phyloP scores from a whole-genome alignment of 176 grass and related monocot genomes.

The Thinopyrum elongatum region DNA sequence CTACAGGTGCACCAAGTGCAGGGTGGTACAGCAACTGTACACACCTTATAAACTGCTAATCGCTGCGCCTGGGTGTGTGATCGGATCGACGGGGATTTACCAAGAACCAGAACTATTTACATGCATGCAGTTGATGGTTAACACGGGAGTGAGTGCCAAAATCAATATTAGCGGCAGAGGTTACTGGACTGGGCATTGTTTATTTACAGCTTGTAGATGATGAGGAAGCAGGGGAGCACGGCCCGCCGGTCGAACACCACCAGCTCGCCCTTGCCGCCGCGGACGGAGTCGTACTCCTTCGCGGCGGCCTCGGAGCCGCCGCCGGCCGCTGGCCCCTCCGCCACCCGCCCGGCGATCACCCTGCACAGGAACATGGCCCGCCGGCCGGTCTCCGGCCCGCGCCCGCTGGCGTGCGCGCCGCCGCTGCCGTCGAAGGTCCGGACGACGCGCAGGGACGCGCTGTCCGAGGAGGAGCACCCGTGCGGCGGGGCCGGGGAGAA shows the following conservation, averaged over 20 bases:
- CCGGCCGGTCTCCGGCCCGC: constrained; percentile 32
- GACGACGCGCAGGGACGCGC: constrained; percentile 31
- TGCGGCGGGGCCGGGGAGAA: constrained; percentile 51
- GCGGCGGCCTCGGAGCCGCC: neutral
- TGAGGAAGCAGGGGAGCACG: constrained; percentile 92
- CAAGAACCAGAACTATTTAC: neutral
- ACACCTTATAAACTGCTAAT: neutral
- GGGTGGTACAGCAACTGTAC: constrained; percentile 4
- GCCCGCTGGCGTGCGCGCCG: constrained; percentile 69
- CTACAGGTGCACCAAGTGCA: neutral
- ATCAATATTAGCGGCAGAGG: constrained; percentile 34
- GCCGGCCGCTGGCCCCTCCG: neutral
- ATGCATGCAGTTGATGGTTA: constrained; percentile 5
- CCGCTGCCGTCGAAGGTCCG: constrained; percentile 86
- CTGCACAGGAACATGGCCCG: constrained; percentile 90
- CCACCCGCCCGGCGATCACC: constrained; percentile 78
- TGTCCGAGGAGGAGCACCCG: neutral
- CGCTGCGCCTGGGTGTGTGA: too few species aligned
- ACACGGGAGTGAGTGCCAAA: neutral
- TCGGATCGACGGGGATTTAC: neutral
- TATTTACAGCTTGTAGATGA: constrained; percentile 81
- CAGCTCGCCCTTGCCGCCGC: constrained; percentile 64
- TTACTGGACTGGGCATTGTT: neutral
- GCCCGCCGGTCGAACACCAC: constrained; percentile 77
- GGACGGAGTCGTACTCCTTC: constrained; percentile 63